Base-by-base conservation (phyloP, 306 rosid genomes). In the Lathyrus oleraceus region DNA sequence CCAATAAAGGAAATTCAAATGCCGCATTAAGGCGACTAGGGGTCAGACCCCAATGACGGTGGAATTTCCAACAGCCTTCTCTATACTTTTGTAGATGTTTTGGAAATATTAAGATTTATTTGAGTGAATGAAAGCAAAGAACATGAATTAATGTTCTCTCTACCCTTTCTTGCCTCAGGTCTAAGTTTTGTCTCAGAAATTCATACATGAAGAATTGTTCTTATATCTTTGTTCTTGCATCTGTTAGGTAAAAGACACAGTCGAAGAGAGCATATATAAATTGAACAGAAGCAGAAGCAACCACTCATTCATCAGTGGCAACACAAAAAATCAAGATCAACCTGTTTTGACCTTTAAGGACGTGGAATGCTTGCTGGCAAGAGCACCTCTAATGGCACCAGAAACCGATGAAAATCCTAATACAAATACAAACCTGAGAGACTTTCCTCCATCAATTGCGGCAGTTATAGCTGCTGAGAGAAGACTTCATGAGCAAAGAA, bases 391-490 rank as follows among this genome's bases (percentile, higher is more conserved):
- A 30, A 51, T 81, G 0, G 65, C 42, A 38, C 78, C 73, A 12
- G 96, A 76, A 73, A 76, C 62, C 74, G 87, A 81, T 43, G 87
- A 84, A 62, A 80, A 72, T 28, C 72, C 58, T 42, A 72, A 61
- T 42, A 84, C 76, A 59, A 57, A 65, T 39, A 81, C 76, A 45
- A 80, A 72, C 73, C 70, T 90, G 4, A 84, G 92, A 73, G 85
- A 85, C 75, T 72, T 88, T 77, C 90, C 97, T 25, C 98, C 97
- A 74, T 83, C 95, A 27, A 58, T 83, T 77, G 98, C 98, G 8
- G 96, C 97, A 1, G 85, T 92, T 52, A 74, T 90, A 14, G 97
- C 97, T 47, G 98, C 98, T 67, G 91, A 94, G 83, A 90, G 86
- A 81, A 87, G 98, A 82, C 82, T 83, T 45, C 60, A 68, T 73